Evolutionary conservation across 495 filamentous ascomycete species (phyloP).

Genomic region (Penicillium steckii): DNA sequence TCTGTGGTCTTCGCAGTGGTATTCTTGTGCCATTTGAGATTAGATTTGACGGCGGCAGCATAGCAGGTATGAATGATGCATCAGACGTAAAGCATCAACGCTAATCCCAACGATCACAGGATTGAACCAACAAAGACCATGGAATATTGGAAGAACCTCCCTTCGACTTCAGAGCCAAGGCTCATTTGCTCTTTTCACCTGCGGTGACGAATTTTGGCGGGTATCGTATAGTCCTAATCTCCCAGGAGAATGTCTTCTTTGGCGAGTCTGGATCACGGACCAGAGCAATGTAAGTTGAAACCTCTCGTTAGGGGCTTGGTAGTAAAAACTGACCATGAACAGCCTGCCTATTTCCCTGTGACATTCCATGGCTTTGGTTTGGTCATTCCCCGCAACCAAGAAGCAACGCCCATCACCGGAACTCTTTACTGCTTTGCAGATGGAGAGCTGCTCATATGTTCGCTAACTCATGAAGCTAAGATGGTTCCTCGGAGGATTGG

Average conservation of each 20-base stretch:
- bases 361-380: constrained; percentile 34
- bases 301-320: background rate
- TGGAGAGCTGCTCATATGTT: constrained; percentile 38
- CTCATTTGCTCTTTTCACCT: constrained; percentile 33
- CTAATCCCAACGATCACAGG: constrained; percentile 16
- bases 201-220: constrained; percentile 43
- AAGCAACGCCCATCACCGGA: constrained; percentile 16
- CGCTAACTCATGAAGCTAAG: constrained; percentile 29
- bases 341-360: constrained; percentile 43
- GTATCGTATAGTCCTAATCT: constrained; percentile 24
- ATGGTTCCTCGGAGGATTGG: constrained; percentile 44
- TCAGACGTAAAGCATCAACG: background rate
- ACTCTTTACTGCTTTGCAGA: constrained; percentile 46
- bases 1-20: constrained; percentile 46
- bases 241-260: constrained; percentile 25
- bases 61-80: constrained; percentile 22
- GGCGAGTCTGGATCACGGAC: constrained; percentile 45
- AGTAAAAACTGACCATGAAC: background rate
- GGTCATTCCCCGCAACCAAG: constrained; percentile 11
- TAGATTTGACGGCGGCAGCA: constrained; percentile 9
- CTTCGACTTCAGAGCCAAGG: constrained; percentile 33
- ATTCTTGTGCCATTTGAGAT: constrained; percentile 39
- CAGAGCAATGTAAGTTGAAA: constrained; percentile 39
- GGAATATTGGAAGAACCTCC: constrained; percentile 37
- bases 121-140: constrained; percentile 26